These are phyloP conservation scores for Naganishia vaughanmartiniae DNA, from an alignment of 768 basidiomycete genomes.

Conservation along the genomic window DNA sequence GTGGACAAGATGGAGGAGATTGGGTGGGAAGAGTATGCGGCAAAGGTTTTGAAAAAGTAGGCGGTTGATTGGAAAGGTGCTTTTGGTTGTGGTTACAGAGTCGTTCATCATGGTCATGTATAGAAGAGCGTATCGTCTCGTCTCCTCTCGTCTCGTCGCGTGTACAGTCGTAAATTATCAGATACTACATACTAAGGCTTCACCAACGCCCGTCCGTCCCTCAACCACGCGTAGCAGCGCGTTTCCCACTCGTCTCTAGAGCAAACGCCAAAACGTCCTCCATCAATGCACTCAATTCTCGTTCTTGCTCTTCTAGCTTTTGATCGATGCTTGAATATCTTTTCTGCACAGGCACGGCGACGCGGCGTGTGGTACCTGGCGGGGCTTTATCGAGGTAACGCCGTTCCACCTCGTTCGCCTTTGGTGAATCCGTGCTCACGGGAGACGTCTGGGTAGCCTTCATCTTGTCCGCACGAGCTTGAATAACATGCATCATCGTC, in stretches of 20 bases:
- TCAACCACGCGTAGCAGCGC: background rate
- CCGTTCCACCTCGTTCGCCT: conserved; percentile 41
- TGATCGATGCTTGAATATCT: conserved; percentile 37
- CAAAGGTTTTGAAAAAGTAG: conserved; percentile 49
- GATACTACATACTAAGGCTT: background rate
- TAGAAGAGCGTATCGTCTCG: background rate
- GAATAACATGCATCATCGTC: conserved; percentile 84
- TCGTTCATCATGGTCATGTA: background rate
- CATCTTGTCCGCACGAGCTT: conserved; percentile 51
- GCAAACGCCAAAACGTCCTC: conserved; percentile 24
- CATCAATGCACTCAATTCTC: conserved; percentile 47
- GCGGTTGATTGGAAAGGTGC: too few species aligned
- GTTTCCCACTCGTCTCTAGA: conserved; percentile 6
- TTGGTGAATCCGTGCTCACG: background rate
- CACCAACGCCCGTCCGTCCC: background rate
- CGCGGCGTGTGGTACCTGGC: background rate
- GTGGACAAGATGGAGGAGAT: conserved; percentile 69
- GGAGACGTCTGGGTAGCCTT: background rate
- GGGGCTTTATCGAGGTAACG: conserved; percentile 36
- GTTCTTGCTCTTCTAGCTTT: conserved; percentile 44
- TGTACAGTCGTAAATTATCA: conserved; percentile 6
- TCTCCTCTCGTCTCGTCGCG: too few species aligned
- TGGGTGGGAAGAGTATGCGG: conserved; percentile 83
- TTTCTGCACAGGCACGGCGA: conserved; percentile 37
- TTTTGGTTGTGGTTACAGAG: too few species aligned